Base-by-base conservation (phyloP, 2,329 filamentous ascomycete genomes). In the Phyllachora maydis region DNA sequence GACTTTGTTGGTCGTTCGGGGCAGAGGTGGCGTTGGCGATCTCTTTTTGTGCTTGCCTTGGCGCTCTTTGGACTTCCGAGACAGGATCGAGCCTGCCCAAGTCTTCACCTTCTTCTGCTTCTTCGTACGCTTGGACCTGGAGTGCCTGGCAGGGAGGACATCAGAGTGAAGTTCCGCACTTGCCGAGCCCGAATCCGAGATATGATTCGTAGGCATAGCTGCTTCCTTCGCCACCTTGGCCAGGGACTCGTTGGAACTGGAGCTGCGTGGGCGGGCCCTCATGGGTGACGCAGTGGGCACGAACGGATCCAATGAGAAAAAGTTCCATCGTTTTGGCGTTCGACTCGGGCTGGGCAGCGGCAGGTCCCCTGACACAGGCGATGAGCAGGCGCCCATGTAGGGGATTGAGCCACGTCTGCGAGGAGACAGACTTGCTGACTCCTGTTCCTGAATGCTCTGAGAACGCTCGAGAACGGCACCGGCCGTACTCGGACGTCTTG, bases 31-130 rank as follows among this genome's bases (percentile, higher is more conserved):
- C 6, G 60, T 61, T 12, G 56, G 49, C 18, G 56, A 52, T 14
- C 55, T 47, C 4, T 25, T 48, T 45, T 39, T 47, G 40, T 41
- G 25, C 38, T 54, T 50, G 33, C 56, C 50, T 32, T 46, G 39
- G 10, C 55, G 52, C 11, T 54, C 39, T 29, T 65, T 73, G 1
- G 59, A 49, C 32, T 70, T 75, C 4, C 63, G 55, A 10, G 65
- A 64, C 6, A 81, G 50, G 27, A 76, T 72, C 3, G 67, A 65
- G 16, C 68, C 70, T 11, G 67, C 65, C 69, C 70, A 75, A 4
- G 60, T 61, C 38, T 77, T 81, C 28, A 85, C 76, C 42, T 76
- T 76, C 49, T 78, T 82, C 39, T 71, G 42, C 30, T 47, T 48
- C 32, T 42, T 47, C 29, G 38, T 39, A 16, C 38, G 24, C 26